These are phyloP conservation scores for Populus ilicifolia DNA, from an alignment of 345 rosid genomes.

Conservation along the genomic window DNA sequence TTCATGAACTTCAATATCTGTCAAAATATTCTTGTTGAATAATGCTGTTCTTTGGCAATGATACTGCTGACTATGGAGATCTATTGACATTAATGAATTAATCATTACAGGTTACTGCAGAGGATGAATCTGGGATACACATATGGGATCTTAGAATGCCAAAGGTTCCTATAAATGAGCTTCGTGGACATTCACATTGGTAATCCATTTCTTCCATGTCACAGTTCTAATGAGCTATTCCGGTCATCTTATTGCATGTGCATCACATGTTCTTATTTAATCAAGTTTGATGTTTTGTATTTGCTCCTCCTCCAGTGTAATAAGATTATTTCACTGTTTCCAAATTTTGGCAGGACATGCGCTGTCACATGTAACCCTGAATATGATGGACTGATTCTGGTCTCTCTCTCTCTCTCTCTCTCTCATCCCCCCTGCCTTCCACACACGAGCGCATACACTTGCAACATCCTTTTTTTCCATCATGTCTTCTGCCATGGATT, in stretches of 20 bases:
- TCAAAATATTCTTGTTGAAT: neutral
- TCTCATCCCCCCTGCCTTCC: neutral
- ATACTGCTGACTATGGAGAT: neutral
- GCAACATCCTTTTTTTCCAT: neutral
- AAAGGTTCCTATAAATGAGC: conserved; percentile 42
- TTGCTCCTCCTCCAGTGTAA: neutral
- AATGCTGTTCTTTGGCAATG: neutral
- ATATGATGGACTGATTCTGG: conserved; percentile 76
- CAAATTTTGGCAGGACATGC: conserved; percentile 72
- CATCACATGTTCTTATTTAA: neutral
- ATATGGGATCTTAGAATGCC: conserved; percentile 20
- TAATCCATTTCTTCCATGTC: conserved; percentile 25
- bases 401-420: conserved; percentile 17
- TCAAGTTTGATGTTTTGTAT: neutral
- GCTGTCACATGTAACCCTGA: conserved; percentile 80
- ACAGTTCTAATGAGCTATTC: conserved; percentile 9
- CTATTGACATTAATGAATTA: neutral
- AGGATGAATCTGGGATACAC: conserved; percentile 18
- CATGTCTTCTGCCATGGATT: neutral
- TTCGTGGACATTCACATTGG: conserved; percentile 90
- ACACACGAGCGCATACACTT: neutral
- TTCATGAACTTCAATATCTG: neutral
- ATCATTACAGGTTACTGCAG: conserved; percentile 54
- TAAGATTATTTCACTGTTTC: conserved; percentile 9
- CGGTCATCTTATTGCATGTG: conserved; percentile 3